Percentiles rank a stretch among this genome's conserved stretches.
Evolutionary conservation across 2,329 filamentous ascomycete genomes (phyloP).

Genomic region (Colletotrichum navitas): DNA sequence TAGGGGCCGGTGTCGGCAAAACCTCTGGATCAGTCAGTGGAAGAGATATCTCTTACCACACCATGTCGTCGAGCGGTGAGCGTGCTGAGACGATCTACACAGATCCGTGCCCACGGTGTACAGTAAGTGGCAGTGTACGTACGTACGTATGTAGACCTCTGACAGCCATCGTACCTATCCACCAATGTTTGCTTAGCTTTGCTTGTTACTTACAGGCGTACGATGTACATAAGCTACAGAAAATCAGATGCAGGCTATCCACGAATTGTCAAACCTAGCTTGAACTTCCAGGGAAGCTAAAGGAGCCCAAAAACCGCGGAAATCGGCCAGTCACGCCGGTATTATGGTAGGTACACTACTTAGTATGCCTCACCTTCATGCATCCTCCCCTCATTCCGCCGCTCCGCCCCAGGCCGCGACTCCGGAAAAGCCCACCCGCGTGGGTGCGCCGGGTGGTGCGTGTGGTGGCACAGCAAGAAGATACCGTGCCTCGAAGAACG

Average conservation of each 20-base stretch:
- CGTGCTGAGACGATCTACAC: neutral
- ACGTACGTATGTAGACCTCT: neutral
- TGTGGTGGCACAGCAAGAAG: slow-evolving; percentile 33
- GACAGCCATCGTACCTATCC: neutral
- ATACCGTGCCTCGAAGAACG: neutral
- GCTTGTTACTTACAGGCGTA: neutral
- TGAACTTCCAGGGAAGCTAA: neutral
- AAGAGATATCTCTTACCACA: neutral
- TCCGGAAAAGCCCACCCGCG: neutral
- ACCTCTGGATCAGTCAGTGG: neutral
- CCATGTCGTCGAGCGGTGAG: neutral
- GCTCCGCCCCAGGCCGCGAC: neutral
- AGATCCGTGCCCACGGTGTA: neutral
- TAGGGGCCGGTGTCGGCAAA: no score
- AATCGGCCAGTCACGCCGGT: neutral
- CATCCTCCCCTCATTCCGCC: no score
- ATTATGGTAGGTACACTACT: neutral
- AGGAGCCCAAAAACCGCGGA: neutral
- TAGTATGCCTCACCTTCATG: no score
- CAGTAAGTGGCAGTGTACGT: no score
- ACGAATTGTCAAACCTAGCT: neutral
- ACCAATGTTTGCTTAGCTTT: neutral
- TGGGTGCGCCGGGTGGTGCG: slow-evolving; percentile 25
- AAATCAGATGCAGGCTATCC: neutral
- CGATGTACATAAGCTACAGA: neutral